phyloP scores from a whole-genome alignment of 2,329 filamentous ascomycete genomes.

The Trichoderma guizhouense region DNA sequence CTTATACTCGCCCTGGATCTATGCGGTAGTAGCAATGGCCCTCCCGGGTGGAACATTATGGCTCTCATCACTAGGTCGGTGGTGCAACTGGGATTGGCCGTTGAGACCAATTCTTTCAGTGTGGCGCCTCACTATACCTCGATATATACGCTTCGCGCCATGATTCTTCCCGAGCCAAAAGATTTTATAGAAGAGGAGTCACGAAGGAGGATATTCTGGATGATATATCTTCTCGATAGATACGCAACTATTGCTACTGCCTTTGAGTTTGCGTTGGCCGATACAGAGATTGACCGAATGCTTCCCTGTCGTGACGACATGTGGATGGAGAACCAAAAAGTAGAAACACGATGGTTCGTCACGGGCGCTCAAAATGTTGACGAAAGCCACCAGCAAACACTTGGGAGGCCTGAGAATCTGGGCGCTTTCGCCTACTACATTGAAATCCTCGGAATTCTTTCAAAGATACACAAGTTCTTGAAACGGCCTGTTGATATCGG shows the following conservation, averaged over 20 bases:
- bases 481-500: slow-evolving; percentile 89
- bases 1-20: slow-evolving; percentile 84
- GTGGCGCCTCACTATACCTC: slow-evolving; percentile 77
- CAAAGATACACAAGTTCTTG: slow-evolving; percentile 82
- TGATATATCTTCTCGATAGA: slow-evolving; percentile 85
- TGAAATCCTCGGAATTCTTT: slow-evolving; percentile 82
- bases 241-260: slow-evolving; percentile 89
- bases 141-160: slow-evolving; percentile 84
- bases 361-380: slow-evolving; percentile 43
- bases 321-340: slow-evolving; percentile 77
- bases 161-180: slow-evolving; percentile 76
- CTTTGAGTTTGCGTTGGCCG: slow-evolving; percentile 85
- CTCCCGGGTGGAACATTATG: slow-evolving; percentile 88
- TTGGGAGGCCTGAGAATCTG: slow-evolving; percentile 73
- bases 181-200: slow-evolving; percentile 91
- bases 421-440: slow-evolving; percentile 89
- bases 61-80: slow-evolving; percentile 85
- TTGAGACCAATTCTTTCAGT: slow-evolving; percentile 75
- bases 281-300: slow-evolving; percentile 83
- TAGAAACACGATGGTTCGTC: slow-evolving; percentile 81
- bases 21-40: slow-evolving; percentile 82
- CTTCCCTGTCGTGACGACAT: slow-evolving; percentile 84
- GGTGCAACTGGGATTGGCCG: slow-evolving; percentile 80
- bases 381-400: slow-evolving; percentile 55
- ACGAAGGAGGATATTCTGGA: slow-evolving; percentile 83